These are phyloP conservation scores for Russula abietina DNA, from an alignment of 768 basidiomycete genomes.

Conservation along the genomic window DNA sequence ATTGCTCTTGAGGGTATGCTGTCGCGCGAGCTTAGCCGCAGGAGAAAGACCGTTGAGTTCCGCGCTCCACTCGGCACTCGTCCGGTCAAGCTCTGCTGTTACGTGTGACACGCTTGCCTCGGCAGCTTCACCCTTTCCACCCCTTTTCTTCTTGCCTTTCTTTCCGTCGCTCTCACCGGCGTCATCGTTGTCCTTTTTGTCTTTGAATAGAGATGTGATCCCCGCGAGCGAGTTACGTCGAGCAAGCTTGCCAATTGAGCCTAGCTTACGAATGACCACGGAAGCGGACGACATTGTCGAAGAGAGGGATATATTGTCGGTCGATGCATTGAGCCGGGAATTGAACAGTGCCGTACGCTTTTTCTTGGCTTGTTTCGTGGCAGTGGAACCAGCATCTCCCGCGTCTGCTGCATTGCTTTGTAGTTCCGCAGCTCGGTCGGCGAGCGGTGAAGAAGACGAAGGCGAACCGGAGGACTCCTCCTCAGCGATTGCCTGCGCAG, in stretches of 20 bases:
- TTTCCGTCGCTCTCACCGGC: slow-evolving; percentile 32
- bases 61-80: slow-evolving; percentile 51
- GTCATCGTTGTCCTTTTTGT: slow-evolving; percentile 55
- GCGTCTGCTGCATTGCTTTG: slow-evolving; percentile 30
- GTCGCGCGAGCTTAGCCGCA: slow-evolving; percentile 82
- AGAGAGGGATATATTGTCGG: slow-evolving; percentile 92
- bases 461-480: slow-evolving; percentile 40
- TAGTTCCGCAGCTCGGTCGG: slow-evolving; percentile 18
- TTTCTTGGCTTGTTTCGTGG: slow-evolving; percentile 49
- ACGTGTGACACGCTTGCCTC: slow-evolving; percentile 74
- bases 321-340: slow-evolving; percentile 77
- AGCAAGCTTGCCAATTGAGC: slow-evolving; percentile 83
- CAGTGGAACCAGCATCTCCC: slow-evolving; percentile 28
- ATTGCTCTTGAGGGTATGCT: slow-evolving; percentile 87
- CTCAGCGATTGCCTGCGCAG: slow-evolving; percentile 50
- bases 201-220: slow-evolving; percentile 92
- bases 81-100: slow-evolving; percentile 76
- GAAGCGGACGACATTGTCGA: slow-evolving; percentile 93
- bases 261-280: slow-evolving; percentile 94
- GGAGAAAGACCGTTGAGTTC: slow-evolving; percentile 75
- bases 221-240: slow-evolving; percentile 84
- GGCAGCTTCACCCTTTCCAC: slow-evolving; percentile 57
- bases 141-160: slow-evolving; percentile 46
- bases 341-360: slow-evolving; percentile 75
- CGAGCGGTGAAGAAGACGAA: slow-evolving; percentile 3